These are phyloP conservation scores for Goffeauzyma gilvescens DNA, from an alignment of 768 basidiomycete species.

Conservation along the genomic window DNA sequence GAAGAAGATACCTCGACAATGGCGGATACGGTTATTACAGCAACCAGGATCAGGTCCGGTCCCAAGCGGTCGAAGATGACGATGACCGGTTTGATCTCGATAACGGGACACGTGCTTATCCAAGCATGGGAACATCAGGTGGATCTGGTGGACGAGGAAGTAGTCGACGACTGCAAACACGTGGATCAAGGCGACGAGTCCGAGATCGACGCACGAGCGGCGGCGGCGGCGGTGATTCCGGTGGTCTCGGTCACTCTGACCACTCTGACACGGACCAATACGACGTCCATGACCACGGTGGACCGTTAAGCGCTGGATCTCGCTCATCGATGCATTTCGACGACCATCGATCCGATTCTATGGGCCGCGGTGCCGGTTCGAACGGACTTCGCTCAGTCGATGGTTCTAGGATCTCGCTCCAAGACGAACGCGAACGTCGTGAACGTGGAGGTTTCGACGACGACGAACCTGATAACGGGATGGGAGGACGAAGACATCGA, in stretches of 20 bases:
- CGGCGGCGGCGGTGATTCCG: neutral
- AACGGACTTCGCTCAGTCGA: conserved; percentile 2
- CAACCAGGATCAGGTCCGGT: too few species aligned
- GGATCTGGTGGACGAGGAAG: neutral
- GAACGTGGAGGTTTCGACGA: too few species aligned
- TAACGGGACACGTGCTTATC: neutral
- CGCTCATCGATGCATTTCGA: neutral
- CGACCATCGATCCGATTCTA: neutral
- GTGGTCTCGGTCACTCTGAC: too few species aligned
- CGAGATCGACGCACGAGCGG: neutral
- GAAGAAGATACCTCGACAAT: neutral
- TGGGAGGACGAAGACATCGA: too few species aligned
- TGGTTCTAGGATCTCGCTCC: too few species aligned
- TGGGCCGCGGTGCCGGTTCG: conserved; percentile 1
- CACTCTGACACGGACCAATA: conserved; percentile 2
- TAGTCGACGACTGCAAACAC: neutral
- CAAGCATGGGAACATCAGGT: neutral
- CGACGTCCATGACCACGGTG: neutral
- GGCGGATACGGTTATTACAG: neutral
- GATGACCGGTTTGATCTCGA: neutral
- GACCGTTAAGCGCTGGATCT: neutral
- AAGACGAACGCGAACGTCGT: too few species aligned
- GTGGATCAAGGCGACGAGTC: conserved; percentile 1
- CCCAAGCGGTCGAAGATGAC: too few species aligned
- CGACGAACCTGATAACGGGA: too few species aligned